These are phyloP conservation scores for Aphanoascus verrucosus DNA, from an alignment of 2,329 filamentous ascomycete genomes.

Conservation along the genomic window DNA sequence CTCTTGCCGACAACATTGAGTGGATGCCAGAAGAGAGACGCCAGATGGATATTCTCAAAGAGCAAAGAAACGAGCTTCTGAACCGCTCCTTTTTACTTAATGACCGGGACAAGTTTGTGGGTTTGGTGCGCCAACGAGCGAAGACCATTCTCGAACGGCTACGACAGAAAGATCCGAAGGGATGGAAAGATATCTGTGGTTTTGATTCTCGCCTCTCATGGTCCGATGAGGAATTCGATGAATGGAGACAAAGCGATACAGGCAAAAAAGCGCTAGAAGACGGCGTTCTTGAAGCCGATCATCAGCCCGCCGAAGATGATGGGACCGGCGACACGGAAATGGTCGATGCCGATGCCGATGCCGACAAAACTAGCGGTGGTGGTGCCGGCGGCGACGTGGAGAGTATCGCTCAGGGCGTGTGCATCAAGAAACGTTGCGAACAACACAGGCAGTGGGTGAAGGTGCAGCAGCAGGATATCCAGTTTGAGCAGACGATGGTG, in stretches of 20 bases:
- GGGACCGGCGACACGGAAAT: slow-evolving; percentile 29
- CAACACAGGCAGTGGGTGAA: slow-evolving; percentile 41
- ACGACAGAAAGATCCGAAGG: slow-evolving; percentile 37
- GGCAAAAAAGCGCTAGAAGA: slow-evolving; percentile 33
- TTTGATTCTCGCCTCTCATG: slow-evolving; percentile 39
- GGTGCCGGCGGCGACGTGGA: slow-evolving; percentile 21
- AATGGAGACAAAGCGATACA: slow-evolving; percentile 33
- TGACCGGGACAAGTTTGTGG: slow-evolving; percentile 35
- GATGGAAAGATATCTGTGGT: slow-evolving; percentile 41
- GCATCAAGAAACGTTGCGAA: slow-evolving; percentile 39
- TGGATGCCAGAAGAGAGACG: slow-evolving; percentile 17
- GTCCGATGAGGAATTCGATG: slow-evolving; percentile 40
- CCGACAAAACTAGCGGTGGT: slow-evolving; percentile 20
- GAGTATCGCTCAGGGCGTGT: slow-evolving; percentile 34
- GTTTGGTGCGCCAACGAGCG: slow-evolving; percentile 33
- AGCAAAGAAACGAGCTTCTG: slow-evolving; percentile 14
- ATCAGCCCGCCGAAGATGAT: slow-evolving; percentile 22
- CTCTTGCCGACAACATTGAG: slow-evolving; percentile 13
- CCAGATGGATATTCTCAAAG: slow-evolving; percentile 12
- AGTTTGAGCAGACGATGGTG: slow-evolving; percentile 35
- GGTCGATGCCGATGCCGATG: slow-evolving; percentile 24
- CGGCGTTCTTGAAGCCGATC: slow-evolving; percentile 27
- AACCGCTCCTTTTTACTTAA: slow-evolving; percentile 32
- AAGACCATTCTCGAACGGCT: slow-evolving; percentile 35
- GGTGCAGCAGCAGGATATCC: slow-evolving; percentile 36